Base-by-base conservation (phyloP, 768 basidiomycete species). In the Mycena kentingensis region DNA sequence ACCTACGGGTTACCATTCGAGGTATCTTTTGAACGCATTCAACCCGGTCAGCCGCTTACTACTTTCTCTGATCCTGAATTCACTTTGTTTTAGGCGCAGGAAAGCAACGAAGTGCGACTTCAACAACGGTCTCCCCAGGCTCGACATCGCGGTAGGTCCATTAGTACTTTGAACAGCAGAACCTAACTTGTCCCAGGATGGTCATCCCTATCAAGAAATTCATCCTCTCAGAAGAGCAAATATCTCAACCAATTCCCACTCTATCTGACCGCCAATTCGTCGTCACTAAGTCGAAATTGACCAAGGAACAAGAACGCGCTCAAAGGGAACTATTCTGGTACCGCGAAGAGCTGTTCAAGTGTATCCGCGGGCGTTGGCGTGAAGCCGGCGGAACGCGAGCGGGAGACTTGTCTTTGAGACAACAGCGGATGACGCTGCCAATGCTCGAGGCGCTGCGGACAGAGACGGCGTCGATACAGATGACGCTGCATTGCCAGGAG, bases 281-380 rank as follows among this genome's bases (percentile, higher is more conserved):
- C 16, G 87, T 97, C 0, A 79, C 86, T 22, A 89, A 90, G 60
- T 82, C 86, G 4, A 79, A 74, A 43, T 70, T 90, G 52, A 79
- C 85, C 1, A 65, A 70, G 11, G 72, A 69, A 38, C 86, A 91
- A 58, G 79, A 87, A 54, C 75, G 73, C 36, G 64, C 75, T 10
- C 87, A 93, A 65, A 78, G 84, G 32, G 90, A 93, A 64, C 66
- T 95, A 15, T 99, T 98, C 73, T 99, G 97, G 97, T 96, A 97
- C 66, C 79, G 95, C 29, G 95, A 99, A 67, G 84, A 87, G 57
- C 71, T 99, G 10, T 80, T 98, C 62, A 81, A 81, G 39, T 70
- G 73, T 44, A 66, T 98, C 13, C 74, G 72, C 12, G 87, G 87
- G 10, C 76, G 74, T 16, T 99, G 97, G 97, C 80, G 80, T 63